Conservation (phyloP, 306 rosid genomes). For the Amphicarpaea edgeworthii region DNA sequence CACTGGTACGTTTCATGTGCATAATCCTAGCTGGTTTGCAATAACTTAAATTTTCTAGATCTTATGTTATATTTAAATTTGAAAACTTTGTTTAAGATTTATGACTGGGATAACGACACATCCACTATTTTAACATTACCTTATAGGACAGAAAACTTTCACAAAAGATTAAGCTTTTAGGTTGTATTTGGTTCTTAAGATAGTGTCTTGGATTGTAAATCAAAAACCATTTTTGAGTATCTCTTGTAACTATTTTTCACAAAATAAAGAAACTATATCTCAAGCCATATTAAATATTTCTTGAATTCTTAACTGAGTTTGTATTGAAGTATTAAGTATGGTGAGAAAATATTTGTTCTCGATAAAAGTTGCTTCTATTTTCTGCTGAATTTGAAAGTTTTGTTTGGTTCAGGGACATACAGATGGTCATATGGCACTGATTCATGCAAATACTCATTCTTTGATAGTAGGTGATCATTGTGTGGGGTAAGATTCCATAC, state of each 20-base stretch:
- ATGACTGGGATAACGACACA: conserved; percentile 19
- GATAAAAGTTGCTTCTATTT: conserved; percentile 23
- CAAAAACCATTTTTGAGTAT: conserved; percentile 15
- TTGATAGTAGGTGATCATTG: conserved; percentile 94
- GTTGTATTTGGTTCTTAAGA: conserved; percentile 23
- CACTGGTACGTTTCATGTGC: conserved; percentile 66
- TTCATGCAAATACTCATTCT: conserved; percentile 72
- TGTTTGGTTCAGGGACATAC: conserved; percentile 80
- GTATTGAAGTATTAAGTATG: conserved; percentile 19
- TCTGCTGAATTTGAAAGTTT: conserved; percentile 37
- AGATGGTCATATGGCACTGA: conserved; percentile 91
- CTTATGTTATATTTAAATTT: conserved; percentile 18
- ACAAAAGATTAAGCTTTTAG: conserved; percentile 27
- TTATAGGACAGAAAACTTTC: conserved; percentile 8
- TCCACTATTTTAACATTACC: conserved; percentile 19
- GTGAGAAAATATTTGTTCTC: conserved; percentile 14
- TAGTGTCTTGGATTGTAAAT: conserved; percentile 16
- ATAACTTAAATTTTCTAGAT: conserved; percentile 34
- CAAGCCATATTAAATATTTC: conserved; percentile 23
- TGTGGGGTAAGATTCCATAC: conserved; percentile 75
- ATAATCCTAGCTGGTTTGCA: conserved; percentile 27
- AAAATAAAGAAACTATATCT: not conserved
- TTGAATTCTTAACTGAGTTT: conserved; percentile 39
- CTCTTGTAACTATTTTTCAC: not conserved
- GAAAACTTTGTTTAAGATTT: conserved; percentile 31